Base-by-base conservation (phyloP, 2,329 filamentous ascomycete genomes). In the Fusarium sp. region DNA sequence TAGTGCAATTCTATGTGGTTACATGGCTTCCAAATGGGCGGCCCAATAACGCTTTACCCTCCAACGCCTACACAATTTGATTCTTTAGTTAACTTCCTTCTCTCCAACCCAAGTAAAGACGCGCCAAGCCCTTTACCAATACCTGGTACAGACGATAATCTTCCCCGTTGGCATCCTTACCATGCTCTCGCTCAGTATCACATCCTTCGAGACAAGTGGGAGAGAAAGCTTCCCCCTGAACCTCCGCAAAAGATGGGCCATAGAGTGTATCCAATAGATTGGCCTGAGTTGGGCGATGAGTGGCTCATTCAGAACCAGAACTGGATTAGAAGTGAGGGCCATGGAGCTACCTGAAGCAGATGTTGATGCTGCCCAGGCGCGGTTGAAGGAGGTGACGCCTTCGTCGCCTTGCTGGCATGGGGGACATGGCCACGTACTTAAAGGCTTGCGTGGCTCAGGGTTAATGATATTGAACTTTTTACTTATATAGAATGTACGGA, bases 151-250 rank as follows among this genome's bases (percentile, higher is more conserved):
- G 15, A n/a, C 0, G n/a, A 47, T 2, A 70, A 70, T 36, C 53
- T 28, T 11, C 60, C 56, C 31, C 62, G 67, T 6, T 69, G 67
- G 65, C 24, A 46, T 22, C 8, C 4, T 1, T 69, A 44, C 15
- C 33, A 69, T 13, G 26, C 61, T 4, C 22, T 69, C 2, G 10
- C 65, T 1, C 4, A 26, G 11, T 44, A 63, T 24, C 53, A 66
- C 39, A 59, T 70, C 33, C 66, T 70, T 31, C 62, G 62, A 1
- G 65, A 70, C 0, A 69, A 22, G 5, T 43, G 52, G 6, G 65
- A 70, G n/a, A 45, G 55, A 24, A 21, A 11, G 10, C 3, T 22
- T n/a, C 10, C 7, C 10, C 14, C 51, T 11, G 33, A 51, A 17
- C 13, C 54, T 28, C 1, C 15, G 17, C 9, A 19, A 8, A 7